A percentile compares a stretch with the other conserved stretches of the same genome.
These are phyloP conservation scores for Cardamine occulta DNA, from an alignment of 345 rosid genomes.

Conservation along the genomic window DNA sequence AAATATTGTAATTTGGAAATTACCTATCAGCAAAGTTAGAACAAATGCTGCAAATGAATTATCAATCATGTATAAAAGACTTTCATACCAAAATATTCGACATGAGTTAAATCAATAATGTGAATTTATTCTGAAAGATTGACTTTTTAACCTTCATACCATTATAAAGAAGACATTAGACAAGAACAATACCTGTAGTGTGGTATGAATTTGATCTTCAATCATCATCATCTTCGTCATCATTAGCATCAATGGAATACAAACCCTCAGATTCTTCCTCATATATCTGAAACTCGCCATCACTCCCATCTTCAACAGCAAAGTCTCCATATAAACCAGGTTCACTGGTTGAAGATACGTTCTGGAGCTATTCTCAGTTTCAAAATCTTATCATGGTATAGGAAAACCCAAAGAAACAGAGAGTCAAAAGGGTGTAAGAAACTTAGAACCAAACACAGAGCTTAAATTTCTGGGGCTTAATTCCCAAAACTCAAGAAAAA, in stretches of 20 bases:
- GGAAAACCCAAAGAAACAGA: conserved; percentile 47
- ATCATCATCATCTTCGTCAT: conserved; percentile 28
- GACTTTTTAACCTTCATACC: background rate
- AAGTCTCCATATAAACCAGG: conserved; percentile 48
- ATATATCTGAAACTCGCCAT: conserved; percentile 79
- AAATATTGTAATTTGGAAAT: background rate
- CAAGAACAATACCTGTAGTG: conserved; percentile 27
- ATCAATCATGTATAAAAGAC: background rate
- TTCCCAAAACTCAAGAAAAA: background rate
- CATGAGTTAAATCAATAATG: no score
- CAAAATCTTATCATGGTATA: conserved; percentile 55
- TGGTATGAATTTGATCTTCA: conserved; percentile 13
- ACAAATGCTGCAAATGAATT: background rate
- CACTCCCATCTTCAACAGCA: conserved; percentile 58
- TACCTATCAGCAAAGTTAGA: conserved; percentile 8
- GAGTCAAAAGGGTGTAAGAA: conserved; percentile 1
- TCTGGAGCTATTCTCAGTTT: conserved; percentile 72
- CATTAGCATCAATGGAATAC: conserved; percentile 48
- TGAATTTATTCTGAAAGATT: conserved; percentile 4
- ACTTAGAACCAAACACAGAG: conserved; percentile 8
- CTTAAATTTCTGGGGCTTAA: no score
- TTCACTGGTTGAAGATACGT: conserved; percentile 59
- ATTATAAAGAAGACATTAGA: background rate
- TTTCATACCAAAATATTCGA: no score
- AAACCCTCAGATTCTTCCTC: conserved; percentile 75